phyloP scores from a whole-genome alignment of 2,329 filamentous ascomycete species.

The Cytospora piceicola region DNA sequence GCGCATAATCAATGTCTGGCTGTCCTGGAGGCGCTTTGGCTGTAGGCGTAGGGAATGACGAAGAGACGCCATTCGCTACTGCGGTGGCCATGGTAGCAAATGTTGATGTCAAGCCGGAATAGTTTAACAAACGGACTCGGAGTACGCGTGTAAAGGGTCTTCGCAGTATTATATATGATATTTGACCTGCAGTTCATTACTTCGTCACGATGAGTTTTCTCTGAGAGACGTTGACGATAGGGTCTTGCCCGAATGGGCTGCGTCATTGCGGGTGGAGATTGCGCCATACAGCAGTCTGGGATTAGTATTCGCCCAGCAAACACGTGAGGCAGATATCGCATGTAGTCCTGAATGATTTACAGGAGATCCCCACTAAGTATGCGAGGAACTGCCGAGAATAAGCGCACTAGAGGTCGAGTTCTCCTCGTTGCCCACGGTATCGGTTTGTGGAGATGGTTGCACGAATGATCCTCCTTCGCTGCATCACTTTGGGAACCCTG shows the following conservation, averaged over 20 bases:
- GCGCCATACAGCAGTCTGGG: constrained; percentile 12
- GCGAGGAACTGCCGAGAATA: not conserved
- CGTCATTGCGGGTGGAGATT: constrained; percentile 26
- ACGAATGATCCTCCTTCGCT: not conserved
- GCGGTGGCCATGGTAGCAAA: constrained; percentile 12
- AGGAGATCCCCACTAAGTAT: not conserved
- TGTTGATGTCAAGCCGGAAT: not conserved
- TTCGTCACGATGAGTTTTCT: not conserved
- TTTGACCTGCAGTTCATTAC: not conserved
- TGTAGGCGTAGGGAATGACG: constrained; percentile 21
- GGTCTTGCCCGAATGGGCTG: not conserved
- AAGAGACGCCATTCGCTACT: constrained; percentile 6
- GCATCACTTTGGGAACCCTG: not conserved
- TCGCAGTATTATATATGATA: not conserved
- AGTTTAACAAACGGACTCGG: not conserved
- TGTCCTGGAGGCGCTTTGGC: constrained; percentile 47
- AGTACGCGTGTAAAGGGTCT: not conserved
- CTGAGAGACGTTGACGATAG: not conserved
- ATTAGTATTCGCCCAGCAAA: not conserved
- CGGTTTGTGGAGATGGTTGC: not conserved
- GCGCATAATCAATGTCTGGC: constrained; percentile 63
- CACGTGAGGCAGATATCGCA: not conserved
- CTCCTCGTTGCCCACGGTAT: not conserved
- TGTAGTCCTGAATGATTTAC: not conserved
- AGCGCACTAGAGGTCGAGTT: not conserved